These are phyloP conservation scores for Fusarium scirpi DNA, from an alignment of 2,329 filamentous ascomycete species.

Conservation along the genomic window DNA sequence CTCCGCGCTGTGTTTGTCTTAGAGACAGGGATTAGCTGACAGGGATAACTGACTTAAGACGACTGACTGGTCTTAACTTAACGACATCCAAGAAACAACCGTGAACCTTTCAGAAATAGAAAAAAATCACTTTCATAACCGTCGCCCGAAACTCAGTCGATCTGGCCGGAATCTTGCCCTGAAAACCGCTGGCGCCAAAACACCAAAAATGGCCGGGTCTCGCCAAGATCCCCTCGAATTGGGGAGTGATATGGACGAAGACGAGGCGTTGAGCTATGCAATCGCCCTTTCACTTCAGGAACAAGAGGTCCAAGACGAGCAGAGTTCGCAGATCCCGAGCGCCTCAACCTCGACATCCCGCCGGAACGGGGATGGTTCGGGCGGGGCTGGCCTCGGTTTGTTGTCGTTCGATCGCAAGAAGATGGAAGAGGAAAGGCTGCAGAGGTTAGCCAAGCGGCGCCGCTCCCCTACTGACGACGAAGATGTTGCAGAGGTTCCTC, in stretches of 20 bases:
- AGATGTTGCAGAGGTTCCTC: conserved; percentile 48
- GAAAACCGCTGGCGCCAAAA: conserved; percentile 22
- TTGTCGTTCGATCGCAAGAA: conserved; percentile 77
- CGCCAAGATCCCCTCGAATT: conserved; percentile 44
- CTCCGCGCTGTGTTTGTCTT: conserved; percentile 34
- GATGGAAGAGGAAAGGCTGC: conserved; percentile 88
- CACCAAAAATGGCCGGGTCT: conserved; percentile 36
- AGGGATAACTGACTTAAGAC: conserved; percentile 33
- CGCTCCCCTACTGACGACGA: conserved; percentile 45
- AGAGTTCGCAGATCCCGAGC: conserved; percentile 37
- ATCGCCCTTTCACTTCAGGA: conserved; percentile 68
- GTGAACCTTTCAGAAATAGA: conserved; percentile 23
- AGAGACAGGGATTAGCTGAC: conserved; percentile 24
- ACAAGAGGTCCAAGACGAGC: conserved; percentile 31
- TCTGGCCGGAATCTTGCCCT: conserved; percentile 13
- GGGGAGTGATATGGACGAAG: conserved; percentile 59
- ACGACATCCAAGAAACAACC: conserved; percentile 22
- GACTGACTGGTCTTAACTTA: conserved; percentile 19
- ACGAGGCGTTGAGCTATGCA: conserved; percentile 70
- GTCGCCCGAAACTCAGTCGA: conserved; percentile 42
- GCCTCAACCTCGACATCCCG: conserved; percentile 27
- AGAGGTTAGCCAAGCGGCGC: conserved; percentile 70
- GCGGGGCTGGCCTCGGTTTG: conserved; percentile 52
- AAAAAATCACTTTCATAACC: conserved; percentile 36
- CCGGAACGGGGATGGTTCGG: conserved; percentile 36